Evolutionary conservation across 129 eudicot genomes (phyloP).

Genomic region (Saposhnikovia divaricata): DNA sequence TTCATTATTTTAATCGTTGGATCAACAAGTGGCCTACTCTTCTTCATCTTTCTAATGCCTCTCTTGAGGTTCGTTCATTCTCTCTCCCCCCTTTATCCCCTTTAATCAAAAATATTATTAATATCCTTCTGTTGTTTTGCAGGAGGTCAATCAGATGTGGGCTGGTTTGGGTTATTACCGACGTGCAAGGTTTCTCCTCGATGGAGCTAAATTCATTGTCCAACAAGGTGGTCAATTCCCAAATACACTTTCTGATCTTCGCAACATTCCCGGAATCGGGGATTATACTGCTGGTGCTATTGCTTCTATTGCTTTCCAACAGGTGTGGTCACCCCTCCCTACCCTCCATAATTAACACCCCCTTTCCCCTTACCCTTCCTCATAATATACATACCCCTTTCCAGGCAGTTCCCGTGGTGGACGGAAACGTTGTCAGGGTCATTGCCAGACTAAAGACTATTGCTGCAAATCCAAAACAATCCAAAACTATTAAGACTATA

Average conservation of each 20-base stretch:
- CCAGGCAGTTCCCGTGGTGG: constrained; percentile 93
- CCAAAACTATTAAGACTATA: constrained; percentile 44
- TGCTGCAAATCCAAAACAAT: constrained; percentile 79
- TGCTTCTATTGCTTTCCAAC: constrained; percentile 80
- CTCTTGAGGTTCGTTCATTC: constrained; percentile 46
- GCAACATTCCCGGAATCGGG: constrained; percentile 74
- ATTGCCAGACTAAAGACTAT: constrained; percentile 84
- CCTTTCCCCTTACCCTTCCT: neutral
- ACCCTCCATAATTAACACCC: neutral
- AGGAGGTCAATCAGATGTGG: constrained; percentile 99
- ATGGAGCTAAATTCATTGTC: constrained; percentile 87
- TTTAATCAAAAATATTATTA: too few species aligned
- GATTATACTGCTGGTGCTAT: constrained; percentile 97
- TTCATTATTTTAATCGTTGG: constrained; percentile 74
- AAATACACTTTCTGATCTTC: constrained; percentile 43
- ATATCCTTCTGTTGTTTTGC: constrained; percentile 1
- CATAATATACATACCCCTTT: neutral
- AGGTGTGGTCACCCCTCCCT: constrained; percentile 32
- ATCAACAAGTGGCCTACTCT: constrained; percentile 87
- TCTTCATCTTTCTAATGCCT: constrained; percentile 70
- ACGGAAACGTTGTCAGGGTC: constrained; percentile 92
- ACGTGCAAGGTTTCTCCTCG: constrained; percentile 75
- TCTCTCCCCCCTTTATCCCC: too few species aligned
- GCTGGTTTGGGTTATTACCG: constrained; percentile 97
- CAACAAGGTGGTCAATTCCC: constrained; percentile 79